Conservation (phyloP, 2,329 filamentous ascomycete species). For the Chaetomium globosum region DNA sequence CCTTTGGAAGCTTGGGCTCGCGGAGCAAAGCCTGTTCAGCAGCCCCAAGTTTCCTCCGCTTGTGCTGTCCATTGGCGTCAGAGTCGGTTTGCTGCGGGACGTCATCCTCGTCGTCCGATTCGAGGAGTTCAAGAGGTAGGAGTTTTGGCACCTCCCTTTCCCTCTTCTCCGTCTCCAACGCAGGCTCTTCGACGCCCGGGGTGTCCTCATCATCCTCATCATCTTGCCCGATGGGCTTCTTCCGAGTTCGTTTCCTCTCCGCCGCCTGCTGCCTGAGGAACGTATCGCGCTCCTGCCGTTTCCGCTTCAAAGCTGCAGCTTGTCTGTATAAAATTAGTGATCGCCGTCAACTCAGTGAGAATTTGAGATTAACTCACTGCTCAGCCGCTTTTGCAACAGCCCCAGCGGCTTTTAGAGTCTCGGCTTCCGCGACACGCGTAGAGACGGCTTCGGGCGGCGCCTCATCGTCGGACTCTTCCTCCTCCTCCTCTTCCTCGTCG, state of each 20-base stretch:
- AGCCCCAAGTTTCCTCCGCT: constrained; percentile 50
- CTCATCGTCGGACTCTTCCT: constrained; percentile 53
- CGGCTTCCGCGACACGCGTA: constrained; percentile 51
- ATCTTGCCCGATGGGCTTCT: constrained; percentile 31
- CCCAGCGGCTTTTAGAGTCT: constrained; percentile 51
- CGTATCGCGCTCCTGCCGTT: constrained; percentile 58
- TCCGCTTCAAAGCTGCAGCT: constrained; percentile 55
- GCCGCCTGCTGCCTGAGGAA: constrained; percentile 59
- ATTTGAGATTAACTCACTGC: constrained; percentile 49
- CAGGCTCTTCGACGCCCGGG: constrained; percentile 19
- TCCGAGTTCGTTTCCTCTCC: constrained; percentile 48
- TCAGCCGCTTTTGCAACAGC: constrained; percentile 54
- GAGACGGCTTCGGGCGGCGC: constrained; percentile 64
- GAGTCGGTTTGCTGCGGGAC: constrained; percentile 35
- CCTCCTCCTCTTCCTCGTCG: constrained; percentile 48
- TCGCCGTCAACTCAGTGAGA: not conserved
- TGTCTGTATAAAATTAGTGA: constrained; percentile 44
- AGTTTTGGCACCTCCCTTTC: constrained; percentile 48
- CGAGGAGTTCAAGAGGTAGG: constrained; percentile 58
- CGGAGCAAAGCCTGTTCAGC: constrained; percentile 46
- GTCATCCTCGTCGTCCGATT: constrained; percentile 52
- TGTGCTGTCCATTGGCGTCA: constrained; percentile 40
- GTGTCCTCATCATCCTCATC: constrained; percentile 34
- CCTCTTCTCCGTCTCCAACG: constrained; percentile 35
- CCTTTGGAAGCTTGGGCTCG: constrained; percentile 47